Evolutionary conservation across 768 basidiomycete species (phyloP).

Genomic region (Fomitopsis serialis): DNA sequence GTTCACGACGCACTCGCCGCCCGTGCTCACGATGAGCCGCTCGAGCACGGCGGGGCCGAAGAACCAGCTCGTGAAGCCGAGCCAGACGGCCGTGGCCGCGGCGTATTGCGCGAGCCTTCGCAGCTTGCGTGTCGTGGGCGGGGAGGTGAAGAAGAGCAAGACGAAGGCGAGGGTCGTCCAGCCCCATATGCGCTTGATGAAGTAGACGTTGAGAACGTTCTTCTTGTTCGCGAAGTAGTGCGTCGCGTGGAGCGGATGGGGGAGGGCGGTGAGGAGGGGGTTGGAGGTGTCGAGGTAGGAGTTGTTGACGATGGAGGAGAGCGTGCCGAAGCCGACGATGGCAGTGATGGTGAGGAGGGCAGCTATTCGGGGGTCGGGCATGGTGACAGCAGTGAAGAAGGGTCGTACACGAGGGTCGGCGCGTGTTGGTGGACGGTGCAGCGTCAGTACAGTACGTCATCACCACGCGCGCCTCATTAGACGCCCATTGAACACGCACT

Average conservation of each 20-base stretch:
- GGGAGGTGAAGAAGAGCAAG: constrained; percentile 52
- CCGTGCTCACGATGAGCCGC: constrained; percentile 57
- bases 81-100: constrained; percentile 62
- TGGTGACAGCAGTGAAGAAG: neutral
- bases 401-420: neutral
- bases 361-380: constrained; percentile 11
- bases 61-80: constrained; percentile 79
- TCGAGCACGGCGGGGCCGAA: constrained; percentile 78
- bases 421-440: too few relatives aligned
- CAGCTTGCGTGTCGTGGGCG: constrained; percentile 35
- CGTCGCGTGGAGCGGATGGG: constrained; percentile 57
- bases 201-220: constrained; percentile 77
- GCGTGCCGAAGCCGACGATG: constrained; percentile 54
- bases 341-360: constrained; percentile 38
- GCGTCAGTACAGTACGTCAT: too few relatives aligned
- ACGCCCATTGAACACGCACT: too few relatives aligned
- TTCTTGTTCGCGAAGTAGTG: constrained; percentile 78
- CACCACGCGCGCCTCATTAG: too few relatives aligned
- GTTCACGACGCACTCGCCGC: constrained; percentile 70
- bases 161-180: constrained; percentile 78
- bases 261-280: constrained; percentile 59
- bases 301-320: constrained; percentile 54
- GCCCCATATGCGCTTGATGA: constrained; percentile 89
- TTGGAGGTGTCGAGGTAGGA: constrained; percentile 87
- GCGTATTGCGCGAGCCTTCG: constrained; percentile 48